Base-by-base conservation (phyloP, 2,329 filamentous ascomycete genomes). In the Fusarium armeniacum region DNA sequence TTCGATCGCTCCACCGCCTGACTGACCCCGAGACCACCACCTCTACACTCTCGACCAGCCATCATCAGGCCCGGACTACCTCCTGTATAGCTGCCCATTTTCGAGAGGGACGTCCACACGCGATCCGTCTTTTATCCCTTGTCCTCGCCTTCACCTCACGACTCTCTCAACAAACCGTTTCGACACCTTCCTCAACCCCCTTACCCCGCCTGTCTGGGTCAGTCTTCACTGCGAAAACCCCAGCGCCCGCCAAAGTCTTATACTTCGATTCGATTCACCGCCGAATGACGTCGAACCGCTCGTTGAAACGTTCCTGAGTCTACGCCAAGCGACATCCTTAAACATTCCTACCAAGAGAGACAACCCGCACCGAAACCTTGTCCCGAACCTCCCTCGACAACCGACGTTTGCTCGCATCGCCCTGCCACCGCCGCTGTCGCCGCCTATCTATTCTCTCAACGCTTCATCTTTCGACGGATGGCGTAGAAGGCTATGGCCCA, bases 401-500 rank as follows among this genome's bases (percentile, higher is more conserved):
- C 13, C 24, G 38, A 38, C 33, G 22, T 69, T 51, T 43, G 50
- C 49, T 43, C 58, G 20, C 47, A 49, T 22, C 61, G 40, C 65
- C 53, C 51, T 71, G n/a, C n/a, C n/a, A 22, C 22, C 22, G 49
- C 40, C 50, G 58, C 60, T 51, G 51, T 59, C 61, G 57, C 52
- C 55, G 59, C 55, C 55, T 41, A 60, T 43, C 51, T 36, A 44
- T 47, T 62, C 49, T 38, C 65, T 38, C 44, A 44, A 33, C 62
- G 52, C 52, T 43, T 49, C 46, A 51, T 46, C 55, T 56, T 47
- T 51, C 67, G 68, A 76, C 81, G 80, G 75, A 84, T 83, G 83
- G 82, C 79, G 73, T 79, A 77, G 67, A 75, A 80, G 79, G 82
- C 78, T 75, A 88, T 88, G 87, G 86, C 86, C 79, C 83, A 88